Evolutionary conservation across 768 basidiomycete species (phyloP).

Genomic region (Mycena polygramma): DNA sequence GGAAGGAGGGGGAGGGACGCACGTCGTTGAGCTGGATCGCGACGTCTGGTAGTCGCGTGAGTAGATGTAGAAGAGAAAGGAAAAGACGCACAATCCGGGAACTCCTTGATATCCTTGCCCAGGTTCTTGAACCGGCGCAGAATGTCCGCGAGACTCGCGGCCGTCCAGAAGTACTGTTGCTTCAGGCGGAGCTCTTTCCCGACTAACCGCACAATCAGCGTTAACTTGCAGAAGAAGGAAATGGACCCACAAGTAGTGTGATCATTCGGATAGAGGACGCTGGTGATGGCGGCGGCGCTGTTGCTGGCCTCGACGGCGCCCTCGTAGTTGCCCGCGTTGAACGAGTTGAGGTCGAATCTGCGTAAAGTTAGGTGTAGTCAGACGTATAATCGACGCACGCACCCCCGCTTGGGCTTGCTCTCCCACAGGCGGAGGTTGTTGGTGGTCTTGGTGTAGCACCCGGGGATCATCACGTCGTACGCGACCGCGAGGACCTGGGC

Average conservation of each 20-base stretch:
- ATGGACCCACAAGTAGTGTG: conserved; percentile 66
- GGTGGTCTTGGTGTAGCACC: conserved; percentile 85
- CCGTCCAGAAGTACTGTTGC: conserved; percentile 98
- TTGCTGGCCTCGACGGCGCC: conserved; percentile 89
- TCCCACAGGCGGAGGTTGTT: conserved; percentile 93
- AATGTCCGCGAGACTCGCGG: conserved; percentile 90
- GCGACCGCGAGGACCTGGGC: conserved; percentile 43
- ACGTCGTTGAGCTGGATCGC: conserved; percentile 97
- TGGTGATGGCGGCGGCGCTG: conserved; percentile 93
- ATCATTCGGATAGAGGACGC: conserved; percentile 97
- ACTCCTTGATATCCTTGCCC: conserved; percentile 80
- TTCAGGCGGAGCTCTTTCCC: conserved; percentile 92
- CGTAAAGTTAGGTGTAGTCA: too few species aligned
- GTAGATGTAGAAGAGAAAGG: conserved; percentile 1
- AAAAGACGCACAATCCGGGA: conserved; percentile 79
- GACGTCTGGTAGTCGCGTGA: conserved; percentile 64
- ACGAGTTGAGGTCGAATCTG: conserved; percentile 89
- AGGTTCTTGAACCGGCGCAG: conserved; percentile 93
- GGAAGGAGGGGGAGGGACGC: conserved; percentile 38
- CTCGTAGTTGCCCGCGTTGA: conserved; percentile 98
- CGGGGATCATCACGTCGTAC: conserved; percentile 79
- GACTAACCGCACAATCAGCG: too few species aligned
- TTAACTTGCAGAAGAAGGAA: too few species aligned
- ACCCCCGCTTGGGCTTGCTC: conserved; percentile 85
- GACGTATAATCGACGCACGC: too few species aligned